These are phyloP conservation scores for Laetiporus sulphureus DNA, from an alignment of 1,284 basidiomycete species.

Conservation along the genomic window DNA sequence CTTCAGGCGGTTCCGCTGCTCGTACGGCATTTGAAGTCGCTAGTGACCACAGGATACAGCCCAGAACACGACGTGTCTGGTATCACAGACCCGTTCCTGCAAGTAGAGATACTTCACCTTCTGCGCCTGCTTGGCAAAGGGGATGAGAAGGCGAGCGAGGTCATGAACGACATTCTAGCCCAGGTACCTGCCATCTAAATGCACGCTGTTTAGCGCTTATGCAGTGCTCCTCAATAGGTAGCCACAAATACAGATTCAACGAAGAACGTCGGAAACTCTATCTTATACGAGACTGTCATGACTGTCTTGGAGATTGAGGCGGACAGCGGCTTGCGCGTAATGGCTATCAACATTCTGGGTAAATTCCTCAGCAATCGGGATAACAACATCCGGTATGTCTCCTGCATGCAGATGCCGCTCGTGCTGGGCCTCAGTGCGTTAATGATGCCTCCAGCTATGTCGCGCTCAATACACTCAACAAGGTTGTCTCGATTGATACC, in stretches of 20 bases:
- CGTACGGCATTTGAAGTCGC: conserved; percentile 91
- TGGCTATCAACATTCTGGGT: conserved; percentile 99
- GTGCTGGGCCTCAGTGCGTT: neutral
- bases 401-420: neutral
- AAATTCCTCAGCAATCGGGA: conserved; percentile 98
- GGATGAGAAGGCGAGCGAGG: conserved; percentile 84
- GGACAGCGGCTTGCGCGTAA: conserved; percentile 91
- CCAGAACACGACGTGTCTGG: conserved; percentile 99
- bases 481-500: conserved; percentile 97
- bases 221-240: conserved; percentile 45
- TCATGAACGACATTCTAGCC: conserved; percentile 98
- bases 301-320: conserved; percentile 99
- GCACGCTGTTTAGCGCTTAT: neutral
- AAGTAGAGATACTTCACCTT: conserved; percentile 95
- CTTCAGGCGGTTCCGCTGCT: conserved; percentile 84
- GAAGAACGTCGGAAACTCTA: conserved; percentile 98
- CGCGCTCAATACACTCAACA: conserved; percentile 96
- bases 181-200: conserved; percentile 47
- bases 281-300: conserved; percentile 96
- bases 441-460: conserved; percentile 66
- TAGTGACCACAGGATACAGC: conserved; percentile 96
- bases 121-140: conserved; percentile 85
- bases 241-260: conserved; percentile 98
- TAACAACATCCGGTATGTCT: conserved; percentile 90
- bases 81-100: conserved; percentile 97